Evolutionary conservation across 257 asterid species (phyloP).

Genomic region (Lithospermum erythrorhizon): DNA sequence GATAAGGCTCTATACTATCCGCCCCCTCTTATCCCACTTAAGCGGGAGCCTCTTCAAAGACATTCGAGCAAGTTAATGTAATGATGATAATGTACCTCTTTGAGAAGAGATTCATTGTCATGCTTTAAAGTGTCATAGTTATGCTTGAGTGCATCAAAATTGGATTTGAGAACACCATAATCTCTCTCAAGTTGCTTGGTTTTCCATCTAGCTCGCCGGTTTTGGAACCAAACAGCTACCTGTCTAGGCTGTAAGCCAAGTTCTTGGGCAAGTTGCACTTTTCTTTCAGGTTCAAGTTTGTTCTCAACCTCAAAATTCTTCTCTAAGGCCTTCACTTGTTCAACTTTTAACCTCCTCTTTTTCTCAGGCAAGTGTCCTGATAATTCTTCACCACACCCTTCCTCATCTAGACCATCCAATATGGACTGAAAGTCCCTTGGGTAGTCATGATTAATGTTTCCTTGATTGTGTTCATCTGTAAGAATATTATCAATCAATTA

Average conservation of each 20-base stretch:
- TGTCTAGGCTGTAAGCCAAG: constrained; percentile 76
- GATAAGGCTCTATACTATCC: no score
- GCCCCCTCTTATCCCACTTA: no score
- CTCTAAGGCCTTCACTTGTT: constrained; percentile 81
- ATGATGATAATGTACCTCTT: constrained; percentile 47
- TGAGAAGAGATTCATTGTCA: constrained; percentile 53
- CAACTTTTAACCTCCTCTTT: constrained; percentile 66
- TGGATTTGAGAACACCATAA: constrained; percentile 53
- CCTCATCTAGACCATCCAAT: constrained; percentile 1
- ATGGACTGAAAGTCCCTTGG: not conserved
- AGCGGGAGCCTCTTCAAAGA: no score
- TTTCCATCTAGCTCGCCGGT: constrained; percentile 81
- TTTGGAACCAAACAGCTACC: constrained; percentile 86
- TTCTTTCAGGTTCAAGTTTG: constrained; percentile 78
- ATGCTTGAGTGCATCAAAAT: constrained; percentile 54
- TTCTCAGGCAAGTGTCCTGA: constrained; percentile 27
- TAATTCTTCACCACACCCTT: not conserved
- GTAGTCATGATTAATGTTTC: not conserved
- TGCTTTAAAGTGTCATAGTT: constrained; percentile 36
- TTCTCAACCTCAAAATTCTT: constrained; percentile 71
- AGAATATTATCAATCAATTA: not conserved
- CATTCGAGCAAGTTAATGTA: no score
- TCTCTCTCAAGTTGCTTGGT: constrained; percentile 80
- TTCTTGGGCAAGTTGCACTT: constrained; percentile 66
- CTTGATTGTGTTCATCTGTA: constrained; percentile 1